Percentiles rank a stretch among this genome's conserved stretches.
These are phyloP conservation scores for Sporisorium graminicola DNA, from an alignment of 1,284 basidiomycete species.

Conservation along the genomic window DNA sequence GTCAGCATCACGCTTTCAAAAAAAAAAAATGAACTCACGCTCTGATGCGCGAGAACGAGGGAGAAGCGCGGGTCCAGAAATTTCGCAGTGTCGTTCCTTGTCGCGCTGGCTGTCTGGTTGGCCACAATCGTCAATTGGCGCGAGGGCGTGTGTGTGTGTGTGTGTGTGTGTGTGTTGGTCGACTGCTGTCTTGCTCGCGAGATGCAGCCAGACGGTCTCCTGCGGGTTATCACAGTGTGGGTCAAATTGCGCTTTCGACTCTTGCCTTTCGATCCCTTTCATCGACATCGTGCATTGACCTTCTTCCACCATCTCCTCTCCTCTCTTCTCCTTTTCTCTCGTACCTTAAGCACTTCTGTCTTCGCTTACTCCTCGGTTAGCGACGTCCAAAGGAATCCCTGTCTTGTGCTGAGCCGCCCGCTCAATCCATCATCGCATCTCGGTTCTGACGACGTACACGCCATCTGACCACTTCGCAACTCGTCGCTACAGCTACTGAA, in stretches of 20 bases:
- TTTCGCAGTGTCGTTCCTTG: too few relatives aligned
- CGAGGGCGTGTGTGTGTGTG: background rate
- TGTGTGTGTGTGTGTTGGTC: constrained; percentile 9
- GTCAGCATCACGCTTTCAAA: background rate
- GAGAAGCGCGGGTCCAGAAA: constrained; percentile 3
- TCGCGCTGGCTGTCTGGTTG: constrained; percentile 15
- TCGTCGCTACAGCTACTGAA: background rate
- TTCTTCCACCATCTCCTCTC: background rate
- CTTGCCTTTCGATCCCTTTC: constrained; percentile 3
- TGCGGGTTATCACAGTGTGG: background rate
- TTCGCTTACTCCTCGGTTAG: too few relatives aligned
- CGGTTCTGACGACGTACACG: background rate
- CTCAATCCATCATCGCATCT: background rate
- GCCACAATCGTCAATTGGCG: background rate
- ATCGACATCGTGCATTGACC: constrained; percentile 1
- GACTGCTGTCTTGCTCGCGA: background rate
- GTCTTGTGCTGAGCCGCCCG: background rate
- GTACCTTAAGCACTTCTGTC: background rate
- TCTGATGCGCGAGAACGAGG: constrained; percentile 8
- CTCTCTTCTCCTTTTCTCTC: background rate
- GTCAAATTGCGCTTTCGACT: background rate
- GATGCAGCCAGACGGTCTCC: background rate
- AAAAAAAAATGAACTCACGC: background rate
- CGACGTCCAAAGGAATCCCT: background rate
- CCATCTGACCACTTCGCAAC: background rate